phyloP scores from a whole-genome alignment of 192 early-diverging fungal species.

The Podochytrium sp. region DNA sequence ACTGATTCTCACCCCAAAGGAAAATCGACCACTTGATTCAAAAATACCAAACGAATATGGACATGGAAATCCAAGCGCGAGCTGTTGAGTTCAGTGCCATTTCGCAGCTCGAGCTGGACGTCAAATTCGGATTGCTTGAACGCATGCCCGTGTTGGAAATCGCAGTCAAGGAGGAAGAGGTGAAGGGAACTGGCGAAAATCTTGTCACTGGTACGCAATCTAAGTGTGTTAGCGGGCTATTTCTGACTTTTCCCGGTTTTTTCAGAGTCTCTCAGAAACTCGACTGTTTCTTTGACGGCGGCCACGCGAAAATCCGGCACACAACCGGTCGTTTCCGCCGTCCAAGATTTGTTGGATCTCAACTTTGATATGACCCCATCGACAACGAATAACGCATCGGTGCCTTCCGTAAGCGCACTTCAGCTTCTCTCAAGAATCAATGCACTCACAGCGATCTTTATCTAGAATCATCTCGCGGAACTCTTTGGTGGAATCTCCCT shows the following conservation, averaged over 20 bases:
- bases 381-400: too few species aligned
- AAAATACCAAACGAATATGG: slow-evolving; percentile 69
- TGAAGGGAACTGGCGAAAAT: slow-evolving; percentile 45
- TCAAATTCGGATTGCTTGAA: slow-evolving; percentile 61
- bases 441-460: too few species aligned
- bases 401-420: too few species aligned
- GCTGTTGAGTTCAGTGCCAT: slow-evolving; percentile 87
- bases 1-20: not conserved
- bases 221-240: not conserved
- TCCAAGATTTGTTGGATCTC: slow-evolving; percentile 10
- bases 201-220: not conserved
- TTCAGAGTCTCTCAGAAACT: slow-evolving; percentile 9
- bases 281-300: not conserved
- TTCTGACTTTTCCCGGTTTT: not conserved
- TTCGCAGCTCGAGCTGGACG: slow-evolving; percentile 65
- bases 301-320: not conserved
- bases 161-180: slow-evolving; percentile 53
- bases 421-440: too few species aligned
- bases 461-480: slow-evolving; percentile 6
- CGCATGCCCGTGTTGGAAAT: slow-evolving; percentile 84
- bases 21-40: slow-evolving; percentile 64
- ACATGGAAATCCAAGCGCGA: slow-evolving; percentile 92
- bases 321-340: not conserved
- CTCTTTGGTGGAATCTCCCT: slow-evolving; percentile 30
- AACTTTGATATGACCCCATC: slow-evolving; percentile 2